Percentiles rank a stretch among this genome's conserved stretches.
These are phyloP conservation scores for Linnemannia elongata DNA, from an alignment of 192 early-diverging fungal species.

Conservation along the genomic window DNA sequence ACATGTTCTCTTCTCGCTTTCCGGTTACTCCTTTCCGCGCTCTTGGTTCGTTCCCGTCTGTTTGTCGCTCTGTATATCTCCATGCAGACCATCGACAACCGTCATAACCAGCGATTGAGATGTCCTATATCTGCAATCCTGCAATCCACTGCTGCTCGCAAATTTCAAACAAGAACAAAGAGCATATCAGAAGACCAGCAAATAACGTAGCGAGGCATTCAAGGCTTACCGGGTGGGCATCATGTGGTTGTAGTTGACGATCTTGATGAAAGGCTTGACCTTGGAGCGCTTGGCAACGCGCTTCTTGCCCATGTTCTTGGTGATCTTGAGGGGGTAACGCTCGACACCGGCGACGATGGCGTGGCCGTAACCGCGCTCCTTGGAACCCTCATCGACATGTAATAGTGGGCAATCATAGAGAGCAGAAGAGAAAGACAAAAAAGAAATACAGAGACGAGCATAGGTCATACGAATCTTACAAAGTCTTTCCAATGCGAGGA, in stretches of 20 bases:
- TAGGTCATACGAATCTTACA: slow-evolving; percentile 58
- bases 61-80: not conserved
- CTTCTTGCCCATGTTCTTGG: slow-evolving; percentile 95
- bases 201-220: too few species aligned
- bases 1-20: not conserved
- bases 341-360: slow-evolving; percentile 99
- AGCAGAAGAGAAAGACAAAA: slow-evolving; percentile 12
- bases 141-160: not conserved
- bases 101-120: not conserved
- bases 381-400: slow-evolving; percentile 96
- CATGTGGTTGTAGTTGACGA: slow-evolving; percentile 99
- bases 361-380: slow-evolving; percentile 96
- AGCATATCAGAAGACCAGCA: not conserved
- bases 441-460: slow-evolving; percentile 25
- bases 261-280: slow-evolving; percentile 99
- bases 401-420: slow-evolving; percentile 32
- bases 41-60: not conserved
- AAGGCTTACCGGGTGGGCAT: slow-evolving; percentile 96
- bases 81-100: not conserved
- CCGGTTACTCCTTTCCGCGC: not conserved
- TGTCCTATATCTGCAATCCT: not conserved
- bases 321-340: slow-evolving; percentile 97
- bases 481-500: slow-evolving; percentile 55
- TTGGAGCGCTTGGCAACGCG: slow-evolving; percentile 95
- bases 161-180: not conserved